Evolutionary conservation across 306 rosid genomes (phyloP), one percentile per base, ranked within the genome.

Genomic region (Lithocarpus polystachyus): DNA sequence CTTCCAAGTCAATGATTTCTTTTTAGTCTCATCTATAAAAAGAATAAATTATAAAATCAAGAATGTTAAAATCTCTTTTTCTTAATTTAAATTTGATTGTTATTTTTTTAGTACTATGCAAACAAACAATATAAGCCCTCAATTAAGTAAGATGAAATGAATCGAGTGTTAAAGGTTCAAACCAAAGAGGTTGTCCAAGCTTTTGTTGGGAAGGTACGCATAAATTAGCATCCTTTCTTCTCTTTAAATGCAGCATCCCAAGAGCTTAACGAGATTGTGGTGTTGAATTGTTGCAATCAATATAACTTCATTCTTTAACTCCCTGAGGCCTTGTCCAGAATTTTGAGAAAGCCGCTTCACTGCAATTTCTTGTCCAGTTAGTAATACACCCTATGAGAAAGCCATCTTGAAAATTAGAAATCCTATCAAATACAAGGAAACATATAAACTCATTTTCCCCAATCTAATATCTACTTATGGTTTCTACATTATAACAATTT

Each of bases 131-230:
- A 22, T 3, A 59, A 8, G 29, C 17, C 10, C 31, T 8, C 65
- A 23, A 23, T 59, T 23, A 59, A 22, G 18, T 2, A 59, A n/a
- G 10, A 59, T 7, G 67, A 59, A 59, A 23, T 5, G 23, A 5
- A 23, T 59, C 61, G 0, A 26, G 28, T 26, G 28, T 26, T 26
- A 26, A 19, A 57, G 20, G 53, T 71, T 74, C 78, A 74, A 48
- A 81, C 87, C 87, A 68, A 84, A 84, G 73, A 84, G 71, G 22
- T 76, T 56, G 82, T 84, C 87, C 70, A 84, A 84, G 87, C 87
- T 84, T 67, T 76, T 37, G 79, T 84, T 84, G 61, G 82, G 84
- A 84, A 84, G 81, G 71, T 84, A 84, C 60, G 80, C 87, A 52
- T 84, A 84, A 53, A 84, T 53, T 76, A 84, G 55, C 56, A 84